phyloP scores from a whole-genome alignment of 768 basidiomycete species.

The Gloeophyllum trabeum region DNA sequence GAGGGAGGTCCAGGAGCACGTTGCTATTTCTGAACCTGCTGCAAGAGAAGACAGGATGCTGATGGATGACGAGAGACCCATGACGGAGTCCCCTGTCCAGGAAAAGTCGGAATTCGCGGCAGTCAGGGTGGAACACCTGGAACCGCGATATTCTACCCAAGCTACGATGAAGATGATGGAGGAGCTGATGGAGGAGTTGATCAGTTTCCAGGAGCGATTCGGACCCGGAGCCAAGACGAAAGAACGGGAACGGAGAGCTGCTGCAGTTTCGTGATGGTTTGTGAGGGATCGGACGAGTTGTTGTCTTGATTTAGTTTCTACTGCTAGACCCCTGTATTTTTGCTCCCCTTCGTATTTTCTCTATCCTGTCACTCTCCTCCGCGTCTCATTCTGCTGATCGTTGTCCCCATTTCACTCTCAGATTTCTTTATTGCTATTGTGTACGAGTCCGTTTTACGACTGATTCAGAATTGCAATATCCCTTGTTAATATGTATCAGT shows the following conservation, averaged over 20 bases:
- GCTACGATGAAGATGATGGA: conserved; percentile 80
- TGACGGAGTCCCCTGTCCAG: background rate
- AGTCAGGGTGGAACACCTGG: background rate
- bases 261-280: conserved; percentile 3
- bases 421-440: too few species aligned
- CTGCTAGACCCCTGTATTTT: too few species aligned
- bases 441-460: too few species aligned
- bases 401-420: too few species aligned
- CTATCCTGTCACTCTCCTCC: too few species aligned
- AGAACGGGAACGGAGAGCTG: conserved; percentile 21
- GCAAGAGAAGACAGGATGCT: background rate
- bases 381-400: too few species aligned
- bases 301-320: background rate
- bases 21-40: background rate
- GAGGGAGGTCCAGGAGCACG: conserved; percentile 7
- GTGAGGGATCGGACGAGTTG: background rate
- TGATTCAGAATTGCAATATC: too few species aligned
- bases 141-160: background rate
- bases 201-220: conserved; percentile 81
- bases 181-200: conserved; percentile 82
- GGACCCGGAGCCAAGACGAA: conserved; percentile 41
- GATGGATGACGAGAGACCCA: background rate
- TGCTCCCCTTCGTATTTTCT: too few species aligned
- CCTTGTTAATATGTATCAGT: too few species aligned
- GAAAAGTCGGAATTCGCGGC: background rate